Evolutionary conservation across 192 early-diverging fungal species (phyloP), one percentile per base, ranked within the genome.

Genomic region (Coemansia sp.): DNA sequence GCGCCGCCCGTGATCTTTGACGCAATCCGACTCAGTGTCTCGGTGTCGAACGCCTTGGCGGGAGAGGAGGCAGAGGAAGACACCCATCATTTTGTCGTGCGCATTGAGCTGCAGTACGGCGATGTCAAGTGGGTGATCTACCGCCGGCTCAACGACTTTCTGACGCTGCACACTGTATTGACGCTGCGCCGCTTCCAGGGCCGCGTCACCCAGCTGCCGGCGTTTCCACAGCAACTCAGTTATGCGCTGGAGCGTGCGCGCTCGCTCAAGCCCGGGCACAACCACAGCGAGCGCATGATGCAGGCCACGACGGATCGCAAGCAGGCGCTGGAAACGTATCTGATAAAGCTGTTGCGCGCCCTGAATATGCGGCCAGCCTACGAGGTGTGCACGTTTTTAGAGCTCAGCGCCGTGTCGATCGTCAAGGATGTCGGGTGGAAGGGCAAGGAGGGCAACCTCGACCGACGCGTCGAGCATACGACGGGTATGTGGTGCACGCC

Each of bases 401-500:
- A 92, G 70, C 75, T 93, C 43, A 88, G 87, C 64, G 86, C 88
- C 14, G 84, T 90, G 39, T 89, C 88, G 19, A 86, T 93, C 43
- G 86, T 87, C 37, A 90, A 86, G 63, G 90, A 92, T 49, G 90
- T 92, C 78, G 89, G 92, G 0, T 93, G 92, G 92, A 93, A 93
- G 65, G 92, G 92, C 42, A 93, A 93, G 58, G 92, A 93, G 64
- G 90, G 88, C 12, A 89, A 88, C 57, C 67, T 92, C 58, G 89
- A 89, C 45, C 86, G 87, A 24, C 88, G 86, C 32, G 77, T 87
- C 25, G 87, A 88, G 45, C 84, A 86, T 62, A 82, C 77, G 9
- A 72, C 61, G 5, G 83, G 75, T 7, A 68, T 78, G 25, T 82
- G 85, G 67, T 73, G 71, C 65, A 83, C 73, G 63, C 69, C 70